Conservation (phyloP, 2,329 filamentous ascomycete genomes). For the Botrytis elliptica region DNA sequence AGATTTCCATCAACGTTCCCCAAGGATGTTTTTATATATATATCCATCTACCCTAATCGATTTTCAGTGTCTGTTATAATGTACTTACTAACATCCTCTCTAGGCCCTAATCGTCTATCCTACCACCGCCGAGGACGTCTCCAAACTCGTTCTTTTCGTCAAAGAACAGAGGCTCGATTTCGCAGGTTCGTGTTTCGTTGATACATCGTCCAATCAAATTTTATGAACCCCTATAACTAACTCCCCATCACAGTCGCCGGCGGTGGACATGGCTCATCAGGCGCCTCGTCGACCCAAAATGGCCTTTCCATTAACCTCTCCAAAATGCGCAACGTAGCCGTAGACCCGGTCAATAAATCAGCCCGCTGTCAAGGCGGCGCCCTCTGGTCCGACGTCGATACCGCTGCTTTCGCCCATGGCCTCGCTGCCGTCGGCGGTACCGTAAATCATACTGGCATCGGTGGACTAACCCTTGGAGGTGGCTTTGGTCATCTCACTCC, state of each 20-base stretch:
- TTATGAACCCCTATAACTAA: not conserved
- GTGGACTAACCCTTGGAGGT: constrained; percentile 18
- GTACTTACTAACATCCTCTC: not conserved
- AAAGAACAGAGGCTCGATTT: constrained; percentile 22
- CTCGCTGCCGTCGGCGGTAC: constrained; percentile 17
- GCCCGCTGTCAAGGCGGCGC: constrained; percentile 26
- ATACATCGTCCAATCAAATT: not conserved
- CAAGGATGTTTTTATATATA: not conserved
- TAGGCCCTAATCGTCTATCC: constrained; percentile 22
- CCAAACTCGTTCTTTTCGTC: constrained; percentile 21
- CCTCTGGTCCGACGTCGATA: constrained; percentile 25
- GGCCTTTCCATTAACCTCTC: constrained; percentile 19
- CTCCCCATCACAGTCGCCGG: constrained; percentile 11
- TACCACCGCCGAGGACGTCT: constrained; percentile 25
- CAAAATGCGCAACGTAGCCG: constrained; percentile 25
- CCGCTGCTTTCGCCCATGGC: constrained; percentile 13
- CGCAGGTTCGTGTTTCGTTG: not conserved
- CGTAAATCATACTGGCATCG: constrained; percentile 19
- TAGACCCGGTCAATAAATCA: constrained; percentile 22
- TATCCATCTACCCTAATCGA: not conserved
- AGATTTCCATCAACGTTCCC: not conserved
- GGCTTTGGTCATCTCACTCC: constrained; percentile 19
- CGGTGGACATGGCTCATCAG: constrained; percentile 17
- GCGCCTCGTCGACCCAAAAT: constrained; percentile 6
- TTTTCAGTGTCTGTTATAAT: too few species aligned